phyloP scores from a whole-genome alignment of 176 grass and related monocot species.

The Typha latifolia region DNA sequence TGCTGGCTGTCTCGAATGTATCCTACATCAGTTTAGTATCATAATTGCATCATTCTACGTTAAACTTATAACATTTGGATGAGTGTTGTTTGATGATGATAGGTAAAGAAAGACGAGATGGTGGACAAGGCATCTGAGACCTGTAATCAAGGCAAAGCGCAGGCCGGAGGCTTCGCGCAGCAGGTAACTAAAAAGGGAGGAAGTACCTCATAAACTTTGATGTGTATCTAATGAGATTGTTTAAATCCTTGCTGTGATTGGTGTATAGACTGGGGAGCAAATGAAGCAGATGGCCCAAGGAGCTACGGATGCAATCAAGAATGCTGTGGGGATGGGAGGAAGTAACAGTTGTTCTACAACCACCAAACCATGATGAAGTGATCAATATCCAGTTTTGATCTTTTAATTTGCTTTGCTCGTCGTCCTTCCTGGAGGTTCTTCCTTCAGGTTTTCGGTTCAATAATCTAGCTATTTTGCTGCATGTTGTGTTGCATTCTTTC shows the following conservation, averaged over 20 bases:
- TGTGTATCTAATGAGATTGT: neutral
- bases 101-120: constrained; percentile 13
- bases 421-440: too few relatives aligned
- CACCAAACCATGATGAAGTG: constrained; percentile 1
- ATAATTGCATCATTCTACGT: too few relatives aligned
- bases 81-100: neutral
- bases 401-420: neutral
- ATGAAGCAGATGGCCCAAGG: constrained; percentile 1
- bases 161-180: neutral
- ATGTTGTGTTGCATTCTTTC: neutral
- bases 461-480: neutral
- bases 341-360: neutral
- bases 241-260: neutral
- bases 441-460: neutral
- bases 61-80: neutral
- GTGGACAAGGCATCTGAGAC: constrained; percentile 4
- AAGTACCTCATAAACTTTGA: neutral
- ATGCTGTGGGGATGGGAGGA: constrained; percentile 9
- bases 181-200: neutral
- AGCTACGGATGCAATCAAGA: constrained; percentile 3
- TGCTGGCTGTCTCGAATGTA: neutral
- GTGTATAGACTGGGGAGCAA: neutral
- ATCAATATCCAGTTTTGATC: neutral
- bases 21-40: too few relatives aligned
- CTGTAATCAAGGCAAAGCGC: neutral